These are phyloP conservation scores for Colletotrichum nymphaeae DNA, from an alignment of 2,329 filamentous ascomycete species.

Conservation along the genomic window DNA sequence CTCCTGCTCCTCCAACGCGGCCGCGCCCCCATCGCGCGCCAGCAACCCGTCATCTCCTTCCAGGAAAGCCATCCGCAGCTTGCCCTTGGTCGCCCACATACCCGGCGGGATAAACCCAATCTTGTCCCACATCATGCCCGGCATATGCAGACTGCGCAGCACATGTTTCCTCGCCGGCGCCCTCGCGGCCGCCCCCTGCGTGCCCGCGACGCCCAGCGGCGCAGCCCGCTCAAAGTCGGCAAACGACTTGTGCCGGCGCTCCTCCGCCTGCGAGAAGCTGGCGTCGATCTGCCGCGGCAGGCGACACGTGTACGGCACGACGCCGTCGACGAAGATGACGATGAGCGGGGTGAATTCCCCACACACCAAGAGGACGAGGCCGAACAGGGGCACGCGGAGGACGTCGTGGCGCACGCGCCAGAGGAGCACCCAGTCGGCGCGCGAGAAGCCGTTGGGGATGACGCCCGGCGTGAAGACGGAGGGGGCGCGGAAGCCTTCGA, in stretches of 20 bases:
- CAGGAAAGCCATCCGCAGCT: constrained; percentile 70
- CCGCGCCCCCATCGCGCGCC: constrained; percentile 68
- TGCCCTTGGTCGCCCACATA: constrained; percentile 66
- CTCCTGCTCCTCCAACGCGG: constrained; percentile 71
- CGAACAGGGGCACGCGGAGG: constrained; percentile 83
- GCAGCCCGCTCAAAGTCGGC: constrained; percentile 49
- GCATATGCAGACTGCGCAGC: constrained; percentile 56
- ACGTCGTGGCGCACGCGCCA: constrained; percentile 78
- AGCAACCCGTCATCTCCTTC: constrained; percentile 79
- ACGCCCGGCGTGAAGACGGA: constrained; percentile 49
- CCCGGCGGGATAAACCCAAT: constrained; percentile 58
- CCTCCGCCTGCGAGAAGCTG: constrained; percentile 66
- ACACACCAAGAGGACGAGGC: constrained; percentile 78
- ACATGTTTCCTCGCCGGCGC: constrained; percentile 50
- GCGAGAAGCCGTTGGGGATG: constrained; percentile 56
- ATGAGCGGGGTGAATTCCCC: constrained; percentile 90
- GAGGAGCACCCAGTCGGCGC: constrained; percentile 78
- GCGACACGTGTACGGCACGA: constrained; percentile 85
- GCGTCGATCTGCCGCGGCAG: constrained; percentile 79
- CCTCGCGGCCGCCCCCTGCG: constrained; percentile 27
- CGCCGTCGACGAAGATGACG: constrained; percentile 74
- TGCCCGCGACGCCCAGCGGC: constrained; percentile 49
- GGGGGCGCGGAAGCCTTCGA: constrained; percentile 69
- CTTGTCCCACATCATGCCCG: constrained; percentile 62
- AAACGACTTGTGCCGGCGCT: constrained; percentile 62